These are phyloP conservation scores for Tolypocladium cylindrosporum DNA, from an alignment of 2,329 filamentous ascomycete species.

Conservation along the genomic window DNA sequence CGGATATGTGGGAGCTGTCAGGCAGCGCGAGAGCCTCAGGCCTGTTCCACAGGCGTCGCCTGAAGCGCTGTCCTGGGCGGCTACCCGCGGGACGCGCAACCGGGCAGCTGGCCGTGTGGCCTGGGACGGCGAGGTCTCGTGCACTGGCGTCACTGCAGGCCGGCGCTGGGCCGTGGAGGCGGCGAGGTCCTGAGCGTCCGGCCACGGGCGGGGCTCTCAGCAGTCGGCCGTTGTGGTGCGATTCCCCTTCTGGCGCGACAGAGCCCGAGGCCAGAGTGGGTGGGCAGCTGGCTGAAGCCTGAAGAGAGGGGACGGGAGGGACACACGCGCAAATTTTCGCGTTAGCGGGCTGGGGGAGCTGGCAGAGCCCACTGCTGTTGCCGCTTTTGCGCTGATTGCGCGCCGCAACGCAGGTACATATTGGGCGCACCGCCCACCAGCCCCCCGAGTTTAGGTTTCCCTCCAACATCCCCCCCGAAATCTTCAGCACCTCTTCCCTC, in stretches of 20 bases:
- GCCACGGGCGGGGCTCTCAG: not conserved
- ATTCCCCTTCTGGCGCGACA: not conserved
- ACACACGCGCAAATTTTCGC: not conserved
- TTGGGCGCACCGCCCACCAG: constrained; percentile 23
- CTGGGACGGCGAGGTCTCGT: not conserved
- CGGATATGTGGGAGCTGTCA: not conserved
- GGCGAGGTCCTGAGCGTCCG: not conserved
- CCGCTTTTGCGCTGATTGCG: constrained; percentile 22
- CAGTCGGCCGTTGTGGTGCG: not conserved
- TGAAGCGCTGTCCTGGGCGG: not conserved
- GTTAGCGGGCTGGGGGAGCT: constrained; percentile 3
- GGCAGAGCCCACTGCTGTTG: constrained; percentile 12
- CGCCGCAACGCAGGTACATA: constrained; percentile 19
- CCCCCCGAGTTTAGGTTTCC: constrained; percentile 15
- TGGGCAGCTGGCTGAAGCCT: not conserved
- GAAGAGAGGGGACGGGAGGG: not conserved
- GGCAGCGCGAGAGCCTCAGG: not conserved
- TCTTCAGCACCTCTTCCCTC: constrained; percentile 7
- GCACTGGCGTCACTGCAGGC: not conserved
- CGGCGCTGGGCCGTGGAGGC: not conserved
- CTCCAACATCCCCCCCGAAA: constrained; percentile 14
- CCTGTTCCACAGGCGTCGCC: not conserved
- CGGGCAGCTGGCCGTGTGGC: not conserved
- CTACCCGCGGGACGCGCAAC: not conserved
- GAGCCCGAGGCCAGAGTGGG: not conserved